phyloP scores from a whole-genome alignment of 106 monocot species.

The Dendrobium chrysotoxum region DNA sequence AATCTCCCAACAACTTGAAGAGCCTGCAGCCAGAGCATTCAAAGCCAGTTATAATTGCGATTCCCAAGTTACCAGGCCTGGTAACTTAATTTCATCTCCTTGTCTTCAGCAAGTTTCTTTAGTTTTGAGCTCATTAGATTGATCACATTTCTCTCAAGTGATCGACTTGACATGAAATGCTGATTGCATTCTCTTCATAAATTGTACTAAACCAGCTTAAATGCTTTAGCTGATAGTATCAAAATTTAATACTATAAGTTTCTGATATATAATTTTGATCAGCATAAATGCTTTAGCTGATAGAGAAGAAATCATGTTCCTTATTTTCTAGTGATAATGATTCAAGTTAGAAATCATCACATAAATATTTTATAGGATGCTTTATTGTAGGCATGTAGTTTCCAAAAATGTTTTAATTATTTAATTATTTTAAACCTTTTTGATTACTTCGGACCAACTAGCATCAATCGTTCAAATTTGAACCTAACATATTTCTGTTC shows the following conservation, averaged over 20 bases:
- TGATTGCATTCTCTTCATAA: background rate
- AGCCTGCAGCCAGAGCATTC: slow-evolving; percentile 15
- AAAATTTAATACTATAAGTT: background rate
- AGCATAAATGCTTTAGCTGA: background rate
- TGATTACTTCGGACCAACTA: too few relatives aligned
- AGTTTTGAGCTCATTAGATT: background rate
- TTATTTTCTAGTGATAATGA: too few relatives aligned
- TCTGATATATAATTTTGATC: background rate
- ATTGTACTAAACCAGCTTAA: background rate
- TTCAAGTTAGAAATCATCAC: too few relatives aligned
- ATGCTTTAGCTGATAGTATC: background rate
- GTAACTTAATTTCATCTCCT: slow-evolving; percentile 16
- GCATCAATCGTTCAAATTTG: too few relatives aligned
- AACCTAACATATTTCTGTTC: too few relatives aligned
- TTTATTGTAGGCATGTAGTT: too few relatives aligned
- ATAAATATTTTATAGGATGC: too few relatives aligned
- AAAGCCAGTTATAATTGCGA: slow-evolving; percentile 27
- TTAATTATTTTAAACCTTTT: too few relatives aligned
- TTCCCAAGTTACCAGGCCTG: slow-evolving; percentile 40
- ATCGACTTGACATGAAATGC: background rate
- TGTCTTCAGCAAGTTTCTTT: background rate
- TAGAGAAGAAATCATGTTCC: background rate
- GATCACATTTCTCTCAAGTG: background rate
- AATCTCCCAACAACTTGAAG: slow-evolving; percentile 23
- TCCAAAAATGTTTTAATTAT: too few relatives aligned